Base-by-base conservation (phyloP, 148 eudicot species). In the Beta vulgaris region DNA sequence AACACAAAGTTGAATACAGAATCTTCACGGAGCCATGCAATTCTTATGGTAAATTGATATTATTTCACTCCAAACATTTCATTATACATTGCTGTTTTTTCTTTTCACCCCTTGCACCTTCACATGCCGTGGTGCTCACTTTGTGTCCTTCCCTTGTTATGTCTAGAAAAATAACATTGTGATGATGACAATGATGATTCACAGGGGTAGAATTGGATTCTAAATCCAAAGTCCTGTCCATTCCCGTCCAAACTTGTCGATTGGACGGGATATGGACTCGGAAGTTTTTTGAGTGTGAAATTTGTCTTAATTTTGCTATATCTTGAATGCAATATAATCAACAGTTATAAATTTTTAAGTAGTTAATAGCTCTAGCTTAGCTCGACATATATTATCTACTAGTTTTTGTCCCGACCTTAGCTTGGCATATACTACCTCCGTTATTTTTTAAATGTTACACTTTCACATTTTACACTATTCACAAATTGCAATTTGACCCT, bases 21-120 rank as follows among this genome's bases (percentile, higher is more conserved):
- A 82, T 93, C 98, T 79, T 93, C 98, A 65, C 86, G 98, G 32
- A 93, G 98, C 86, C 98, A 93, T 85, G 98, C 98, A 59, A 84
- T 93, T 64, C 84, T 93, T 46, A 87, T 91, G 97, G 98, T 93
- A 77, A 86, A 55, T 73, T 13, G 14, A 34, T 73, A 3, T 49
- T 57, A 25, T 29, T 12, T 58, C 34, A 26, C 2, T 11, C 1
- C 15, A 23, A 25, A 6, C 26, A 3, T 36, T n/a, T 21, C 26
- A 36, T 31, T 23, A 12, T 69, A 36, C 5, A 25, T 65, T 55
- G 51, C 31, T 62, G 42, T 1, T 9, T 35, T 11, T 29, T 2
- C 15, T 36, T 6, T 59, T 16, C 35, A 7, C 19, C 67, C 40
- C 42, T 62, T 6, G 67, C 23, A 35, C 35, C 14, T 35, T 62